Percentiles rank a stretch among this genome's conserved stretches.
These are phyloP conservation scores for Plasmodium billcollinsi DNA, from an alignment of 169 alveolate species.

Conservation along the genomic window DNA sequence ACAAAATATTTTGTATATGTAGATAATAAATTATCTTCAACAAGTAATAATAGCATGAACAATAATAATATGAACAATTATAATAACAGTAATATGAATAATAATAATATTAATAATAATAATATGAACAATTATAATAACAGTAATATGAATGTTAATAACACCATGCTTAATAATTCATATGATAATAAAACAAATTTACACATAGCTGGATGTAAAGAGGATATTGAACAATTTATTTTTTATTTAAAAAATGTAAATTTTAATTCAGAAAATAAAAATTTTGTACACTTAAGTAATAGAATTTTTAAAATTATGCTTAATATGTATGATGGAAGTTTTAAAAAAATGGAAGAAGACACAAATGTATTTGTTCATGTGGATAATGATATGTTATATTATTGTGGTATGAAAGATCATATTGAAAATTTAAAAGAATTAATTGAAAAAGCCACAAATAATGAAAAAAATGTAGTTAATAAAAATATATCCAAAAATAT, in stretches of 20 bases:
- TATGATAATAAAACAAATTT: slow-evolving; percentile 18
- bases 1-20: slow-evolving; percentile 43
- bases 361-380: slow-evolving; percentile 56
- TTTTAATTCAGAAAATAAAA: slow-evolving; percentile 27
- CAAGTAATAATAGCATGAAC: too few relatives aligned
- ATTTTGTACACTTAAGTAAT: slow-evolving; percentile 30
- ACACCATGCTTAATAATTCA: neutral
- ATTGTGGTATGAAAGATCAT: slow-evolving; percentile 72
- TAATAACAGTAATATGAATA: too few relatives aligned
- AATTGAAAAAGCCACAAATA: slow-evolving; percentile 45
- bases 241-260: slow-evolving; percentile 20
- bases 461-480: slow-evolving; percentile 25
- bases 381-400: slow-evolving; percentile 53
- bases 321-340: slow-evolving; percentile 51
- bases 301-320: slow-evolving; percentile 47
- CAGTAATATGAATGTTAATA: too few relatives aligned
- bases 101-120: neutral
- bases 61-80: too few relatives aligned
- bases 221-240: slow-evolving; percentile 63
- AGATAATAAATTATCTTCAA: slow-evolving; percentile 12
- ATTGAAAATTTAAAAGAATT: slow-evolving; percentile 41
- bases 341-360: slow-evolving; percentile 64
- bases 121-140: neutral
- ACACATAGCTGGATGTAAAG: slow-evolving; percentile 38
- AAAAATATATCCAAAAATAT: slow-evolving; percentile 36